phyloP scores from a whole-genome alignment of 148 eudicot genomes.

The Nepenthes mirabilis region DNA sequence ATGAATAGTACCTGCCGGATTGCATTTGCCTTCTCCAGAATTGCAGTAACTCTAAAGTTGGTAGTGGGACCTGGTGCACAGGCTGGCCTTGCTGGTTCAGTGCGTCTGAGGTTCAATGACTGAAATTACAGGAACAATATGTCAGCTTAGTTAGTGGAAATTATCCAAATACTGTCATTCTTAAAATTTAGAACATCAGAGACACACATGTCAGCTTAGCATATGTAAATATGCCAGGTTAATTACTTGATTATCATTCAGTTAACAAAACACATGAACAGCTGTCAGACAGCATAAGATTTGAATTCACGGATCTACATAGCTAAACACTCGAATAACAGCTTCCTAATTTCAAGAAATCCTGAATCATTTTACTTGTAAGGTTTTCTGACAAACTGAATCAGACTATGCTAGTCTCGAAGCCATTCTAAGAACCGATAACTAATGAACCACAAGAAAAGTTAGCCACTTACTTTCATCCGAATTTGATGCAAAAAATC shows the following conservation, averaged over 20 bases:
- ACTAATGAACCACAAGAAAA: slow-evolving; percentile 5
- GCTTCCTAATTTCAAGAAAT: no score
- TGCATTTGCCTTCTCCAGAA: slow-evolving; percentile 79
- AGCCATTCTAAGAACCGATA: not conserved
- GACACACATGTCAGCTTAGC: no score
- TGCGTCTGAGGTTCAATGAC: slow-evolving; percentile 74
- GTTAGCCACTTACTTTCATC: slow-evolving; percentile 47
- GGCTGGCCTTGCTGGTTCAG: slow-evolving; percentile 30
- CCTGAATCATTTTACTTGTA: not conserved
- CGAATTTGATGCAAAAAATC: slow-evolving; percentile 89
- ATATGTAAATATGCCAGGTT: no score
- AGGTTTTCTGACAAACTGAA: not conserved
- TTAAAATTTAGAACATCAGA: not conserved
- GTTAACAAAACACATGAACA: no score
- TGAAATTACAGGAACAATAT: slow-evolving; percentile 11
- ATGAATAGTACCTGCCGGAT: slow-evolving; percentile 65
- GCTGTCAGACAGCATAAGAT: no score
- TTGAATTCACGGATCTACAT: no score
- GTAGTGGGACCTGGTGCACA: slow-evolving; percentile 21
- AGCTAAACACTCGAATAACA: no score
- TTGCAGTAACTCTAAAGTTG: slow-evolving; percentile 52
- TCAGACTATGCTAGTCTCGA: not conserved
- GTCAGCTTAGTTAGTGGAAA: slow-evolving; percentile 2
- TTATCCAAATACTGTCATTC: not conserved
- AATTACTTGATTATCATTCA: no score